phyloP scores from a whole-genome alignment of 805 yeast genomes.

The Barnettozyma vustinii region DNA sequence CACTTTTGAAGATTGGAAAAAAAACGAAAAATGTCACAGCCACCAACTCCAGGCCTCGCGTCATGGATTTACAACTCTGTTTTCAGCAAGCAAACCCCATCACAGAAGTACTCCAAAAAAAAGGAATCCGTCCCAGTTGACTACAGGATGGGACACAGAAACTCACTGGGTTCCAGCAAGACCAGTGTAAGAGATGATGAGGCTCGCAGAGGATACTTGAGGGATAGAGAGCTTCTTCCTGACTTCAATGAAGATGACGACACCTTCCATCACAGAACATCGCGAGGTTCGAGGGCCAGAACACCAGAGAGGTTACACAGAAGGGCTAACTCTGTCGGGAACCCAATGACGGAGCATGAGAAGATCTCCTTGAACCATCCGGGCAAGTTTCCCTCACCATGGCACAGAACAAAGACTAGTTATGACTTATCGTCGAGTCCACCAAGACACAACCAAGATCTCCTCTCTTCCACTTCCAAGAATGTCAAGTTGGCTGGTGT shows the following conservation, averaged over 20 bases:
- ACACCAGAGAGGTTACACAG: slow-evolving; percentile 4
- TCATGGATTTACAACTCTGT: slow-evolving; percentile 24
- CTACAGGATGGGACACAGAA: background rate
- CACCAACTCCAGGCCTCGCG: slow-evolving; percentile 25
- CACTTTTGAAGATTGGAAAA: too few relatives aligned
- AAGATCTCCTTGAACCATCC: slow-evolving; percentile 14
- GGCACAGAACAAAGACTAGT: background rate
- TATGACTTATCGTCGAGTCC: slow-evolving; percentile 4
- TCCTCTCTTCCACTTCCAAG: slow-evolving; percentile 11
- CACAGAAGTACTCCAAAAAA: slow-evolving; percentile 16
- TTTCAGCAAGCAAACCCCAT: slow-evolving; percentile 22
- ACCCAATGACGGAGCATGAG: slow-evolving; percentile 1
- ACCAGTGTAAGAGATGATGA: background rate
- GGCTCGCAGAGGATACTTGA: slow-evolving; percentile 6
- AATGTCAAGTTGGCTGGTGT: slow-evolving; percentile 5
- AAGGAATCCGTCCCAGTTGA: background rate
- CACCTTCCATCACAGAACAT: slow-evolving; percentile 1
- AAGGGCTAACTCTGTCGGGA: slow-evolving; percentile 7
- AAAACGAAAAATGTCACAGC: slow-evolving; percentile 6
- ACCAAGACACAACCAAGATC: background rate
- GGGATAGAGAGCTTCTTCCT: slow-evolving; percentile 18
- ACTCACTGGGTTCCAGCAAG: background rate
- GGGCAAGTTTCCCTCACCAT: slow-evolving; percentile 25
- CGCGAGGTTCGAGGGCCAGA: slow-evolving; percentile 2
- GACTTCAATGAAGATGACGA: slow-evolving; percentile 6